Evolutionary conservation across 2,329 filamentous ascomycete genomes (phyloP).

Genomic region (Hymenoscyphus scutula): DNA sequence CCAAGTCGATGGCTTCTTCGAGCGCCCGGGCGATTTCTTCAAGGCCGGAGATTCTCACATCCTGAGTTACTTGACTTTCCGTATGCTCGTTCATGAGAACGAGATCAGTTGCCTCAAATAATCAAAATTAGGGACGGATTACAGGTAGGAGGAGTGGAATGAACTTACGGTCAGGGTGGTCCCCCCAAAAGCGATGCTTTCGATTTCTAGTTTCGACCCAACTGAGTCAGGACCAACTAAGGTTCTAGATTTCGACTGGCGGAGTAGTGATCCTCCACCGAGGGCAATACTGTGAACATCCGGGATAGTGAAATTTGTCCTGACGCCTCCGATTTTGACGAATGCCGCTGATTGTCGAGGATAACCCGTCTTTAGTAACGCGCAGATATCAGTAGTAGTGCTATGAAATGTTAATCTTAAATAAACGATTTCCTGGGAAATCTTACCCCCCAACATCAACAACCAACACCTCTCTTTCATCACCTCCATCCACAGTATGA

Average conservation of each 20-base stretch:
- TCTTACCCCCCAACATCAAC: constrained; percentile 54
- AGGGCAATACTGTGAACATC: constrained; percentile 55
- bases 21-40: constrained; percentile 56
- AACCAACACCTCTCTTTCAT: constrained; percentile 37
- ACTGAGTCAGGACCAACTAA: constrained; percentile 54
- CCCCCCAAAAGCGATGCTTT: constrained; percentile 53
- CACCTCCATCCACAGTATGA: constrained; percentile 16
- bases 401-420: constrained; percentile 32
- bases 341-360: constrained; percentile 58
- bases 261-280: constrained; percentile 51
- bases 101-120: constrained; percentile 9
- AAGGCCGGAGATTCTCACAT: constrained; percentile 50
- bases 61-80: constrained; percentile 29
- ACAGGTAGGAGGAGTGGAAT: no score
- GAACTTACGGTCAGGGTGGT: constrained; percentile 50
- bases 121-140: constrained; percentile 16
- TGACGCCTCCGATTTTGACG: constrained; percentile 55
- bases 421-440: background rate
- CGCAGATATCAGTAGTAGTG: constrained; percentile 59
- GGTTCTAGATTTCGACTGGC: constrained; percentile 18
- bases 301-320: constrained; percentile 58
- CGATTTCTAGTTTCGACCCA: constrained; percentile 47
- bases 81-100: constrained; percentile 15
- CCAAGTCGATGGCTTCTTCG: constrained; percentile 45
- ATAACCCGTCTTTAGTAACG: constrained; percentile 56